Evolutionary conservation across 176 grass and related monocot genomes (phyloP).

Genomic region (Aegilops bicornis): DNA sequence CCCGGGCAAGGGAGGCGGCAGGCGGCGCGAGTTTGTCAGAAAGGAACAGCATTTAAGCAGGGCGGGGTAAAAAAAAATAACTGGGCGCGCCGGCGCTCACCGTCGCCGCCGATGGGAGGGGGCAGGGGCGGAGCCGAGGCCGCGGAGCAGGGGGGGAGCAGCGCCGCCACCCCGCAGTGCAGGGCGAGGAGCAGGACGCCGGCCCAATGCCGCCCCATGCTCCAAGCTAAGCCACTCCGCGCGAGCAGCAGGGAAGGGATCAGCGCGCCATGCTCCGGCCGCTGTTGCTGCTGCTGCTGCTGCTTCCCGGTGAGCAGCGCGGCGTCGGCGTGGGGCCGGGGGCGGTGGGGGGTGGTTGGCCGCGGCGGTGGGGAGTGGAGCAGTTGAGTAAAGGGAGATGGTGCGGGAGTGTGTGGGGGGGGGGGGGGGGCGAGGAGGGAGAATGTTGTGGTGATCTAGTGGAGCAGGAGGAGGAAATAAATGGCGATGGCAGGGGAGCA

Average conservation of each 20-base stretch:
- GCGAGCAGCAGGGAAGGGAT: neutral
- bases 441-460: conserved; percentile 37
- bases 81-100: conserved; percentile 8
- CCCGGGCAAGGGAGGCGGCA: neutral
- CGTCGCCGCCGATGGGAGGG: conserved; percentile 18
- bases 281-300: neutral
- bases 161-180: conserved; percentile 38
- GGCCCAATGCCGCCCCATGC: conserved; percentile 24
- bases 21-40: neutral
- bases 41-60: too few species aligned
- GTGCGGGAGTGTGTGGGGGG: neutral
- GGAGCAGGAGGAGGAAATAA: conserved; percentile 30
- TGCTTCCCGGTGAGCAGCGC: neutral
- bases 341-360: conserved; percentile 2
- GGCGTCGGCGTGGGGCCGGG: neutral
- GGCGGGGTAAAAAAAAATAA: neutral
- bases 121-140: neutral
- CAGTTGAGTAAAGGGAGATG: neutral
- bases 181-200: conserved; percentile 37
- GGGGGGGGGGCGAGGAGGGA: neutral
- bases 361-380: conserved; percentile 24
- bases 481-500: conserved; percentile 18
- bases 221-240: neutral
- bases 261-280: conserved; percentile 24
- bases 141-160: conserved; percentile 22